These are phyloP conservation scores for Ligustrum vulgare DNA, from an alignment of 257 asterid genomes.

Conservation along the genomic window DNA sequence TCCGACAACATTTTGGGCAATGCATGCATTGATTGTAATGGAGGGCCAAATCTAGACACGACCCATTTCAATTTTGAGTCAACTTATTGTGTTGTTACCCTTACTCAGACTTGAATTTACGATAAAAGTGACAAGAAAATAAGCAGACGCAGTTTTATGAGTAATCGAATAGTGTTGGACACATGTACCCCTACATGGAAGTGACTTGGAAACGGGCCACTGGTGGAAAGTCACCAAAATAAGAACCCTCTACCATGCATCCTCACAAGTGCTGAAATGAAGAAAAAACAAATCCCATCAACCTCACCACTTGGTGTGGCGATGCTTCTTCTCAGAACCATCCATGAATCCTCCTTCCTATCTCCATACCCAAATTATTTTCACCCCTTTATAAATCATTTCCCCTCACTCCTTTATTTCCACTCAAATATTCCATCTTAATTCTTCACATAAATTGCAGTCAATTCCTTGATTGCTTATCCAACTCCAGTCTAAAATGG, in stretches of 20 bases:
- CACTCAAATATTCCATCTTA: conserved; percentile 35
- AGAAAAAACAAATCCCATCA: not conserved
- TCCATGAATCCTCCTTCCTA: conserved; percentile 34
- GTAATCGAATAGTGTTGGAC: too few species aligned
- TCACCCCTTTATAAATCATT: conserved; percentile 34
- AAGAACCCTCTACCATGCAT: not conserved
- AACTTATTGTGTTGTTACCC: too few species aligned
- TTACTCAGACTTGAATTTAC: too few species aligned
- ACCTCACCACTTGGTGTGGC: not conserved
- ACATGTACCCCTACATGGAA: not conserved
- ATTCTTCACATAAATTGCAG: not conserved
- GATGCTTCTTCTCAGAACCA: conserved; percentile 45
- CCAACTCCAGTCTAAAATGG: conserved; percentile 34
- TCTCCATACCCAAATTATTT: not conserved
- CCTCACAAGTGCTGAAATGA: not conserved
- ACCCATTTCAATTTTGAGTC: too few species aligned
- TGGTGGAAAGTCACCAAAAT: not conserved
- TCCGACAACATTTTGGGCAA: too few species aligned
- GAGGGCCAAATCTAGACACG: too few species aligned
- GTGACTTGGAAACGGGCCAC: not conserved
- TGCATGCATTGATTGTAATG: too few species aligned
- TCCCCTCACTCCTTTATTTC: conserved; percentile 36
- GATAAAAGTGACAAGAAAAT: too few species aligned
- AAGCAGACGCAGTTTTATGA: too few species aligned
- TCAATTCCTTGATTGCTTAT: not conserved